Conservation (phyloP, 2,329 filamentous ascomycete genomes). For the Colletotrichum cereale region DNA sequence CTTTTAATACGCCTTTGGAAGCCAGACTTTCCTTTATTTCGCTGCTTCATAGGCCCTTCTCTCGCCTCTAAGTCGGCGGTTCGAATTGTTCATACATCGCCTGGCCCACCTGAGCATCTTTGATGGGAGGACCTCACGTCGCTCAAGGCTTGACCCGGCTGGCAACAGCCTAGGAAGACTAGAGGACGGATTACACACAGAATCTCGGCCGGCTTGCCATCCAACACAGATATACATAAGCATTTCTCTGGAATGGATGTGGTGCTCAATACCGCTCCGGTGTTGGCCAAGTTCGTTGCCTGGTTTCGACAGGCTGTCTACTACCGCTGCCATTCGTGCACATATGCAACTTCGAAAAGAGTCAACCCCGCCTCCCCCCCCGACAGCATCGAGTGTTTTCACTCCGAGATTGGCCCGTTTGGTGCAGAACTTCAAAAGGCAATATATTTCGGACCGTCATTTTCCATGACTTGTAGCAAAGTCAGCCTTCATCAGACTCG, state of each 20-base stretch:
- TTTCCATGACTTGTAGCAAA: constrained; percentile 1
- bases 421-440: background rate
- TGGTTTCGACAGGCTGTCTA: background rate
- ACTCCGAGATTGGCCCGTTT: background rate
- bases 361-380: no score
- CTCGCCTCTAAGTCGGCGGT: no score
- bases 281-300: background rate
- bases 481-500: background rate
- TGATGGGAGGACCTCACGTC: background rate
- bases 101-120: no score
- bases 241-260: background rate
- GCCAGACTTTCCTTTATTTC: no score
- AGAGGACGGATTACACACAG: background rate
- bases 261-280: background rate
- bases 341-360: background rate
- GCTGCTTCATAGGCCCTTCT: no score
- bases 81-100: no score
- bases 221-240: background rate
- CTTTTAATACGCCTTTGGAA: no score
- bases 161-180: background rate
- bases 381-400: background rate
- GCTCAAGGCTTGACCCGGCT: background rate
- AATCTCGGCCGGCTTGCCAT: background rate
- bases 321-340: background rate
- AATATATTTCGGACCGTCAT: background rate